Base-by-base conservation (phyloP, 2,329 filamentous ascomycete genomes). In the Colletotrichum sp. region DNA sequence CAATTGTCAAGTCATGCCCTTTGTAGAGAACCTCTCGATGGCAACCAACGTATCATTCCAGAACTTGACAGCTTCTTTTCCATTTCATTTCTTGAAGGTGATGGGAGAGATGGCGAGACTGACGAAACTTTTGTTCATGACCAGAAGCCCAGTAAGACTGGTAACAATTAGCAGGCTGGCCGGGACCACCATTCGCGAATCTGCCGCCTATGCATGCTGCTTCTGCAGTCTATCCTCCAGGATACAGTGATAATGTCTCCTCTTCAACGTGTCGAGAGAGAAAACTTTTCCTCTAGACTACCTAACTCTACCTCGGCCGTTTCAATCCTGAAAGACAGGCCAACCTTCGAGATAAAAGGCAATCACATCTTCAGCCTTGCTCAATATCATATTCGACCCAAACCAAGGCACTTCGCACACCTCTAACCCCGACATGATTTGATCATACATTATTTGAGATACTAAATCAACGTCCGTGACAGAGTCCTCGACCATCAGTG, bases 1-100 rank as follows among this genome's bases (percentile, higher is more conserved):
- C 0, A 0, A 48, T 1, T 48, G 43, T n/a, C 38, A 48, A 12
- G 9, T n/a, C 0, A 12, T 48, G 18, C 1, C 10, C 18, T 9
- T n/a, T 5, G 16, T n/a, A 48, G 10, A 43, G 38, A 43, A 6
- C 8, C 18, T n/a, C 0, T n/a, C 16, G 18, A 15, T 10, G n/a
- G 38, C 0, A n/a, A 0, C 5, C 18, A 48, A 12, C 38, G 1
- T n/a, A 10, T 12, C 6, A 21, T 43, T 43, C 43, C 10, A 52
- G 43, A 52, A 52, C 6, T 21, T 52, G 10, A 21, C 6, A 21
- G 43, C 10, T 52, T 52, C 43, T 12, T 6, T 8, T 52, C 6
- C 10, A 21, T 13, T 52, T 12, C 10, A 8, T 1, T 21, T 0
- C n/a, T 21, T 6, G 16, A 52, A 52, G n/a, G n/a, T 8, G 4